Conservation (phyloP, 805 yeast species). For the Hanseniaspora jakobsenii region DNA sequence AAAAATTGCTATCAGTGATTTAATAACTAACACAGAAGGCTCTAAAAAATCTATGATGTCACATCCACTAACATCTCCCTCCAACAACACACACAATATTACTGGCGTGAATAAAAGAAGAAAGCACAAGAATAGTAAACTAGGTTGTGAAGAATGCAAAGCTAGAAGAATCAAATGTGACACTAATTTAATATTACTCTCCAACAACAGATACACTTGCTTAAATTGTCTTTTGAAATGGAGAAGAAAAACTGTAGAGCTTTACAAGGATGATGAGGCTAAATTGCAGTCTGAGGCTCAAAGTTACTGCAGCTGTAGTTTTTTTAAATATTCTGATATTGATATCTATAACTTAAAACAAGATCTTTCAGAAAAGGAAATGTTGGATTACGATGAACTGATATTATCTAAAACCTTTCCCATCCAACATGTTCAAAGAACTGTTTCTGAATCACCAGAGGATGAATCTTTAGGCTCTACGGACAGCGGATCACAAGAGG, state of each 20-base stretch:
- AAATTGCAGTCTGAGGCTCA: background rate
- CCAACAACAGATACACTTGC: background rate
- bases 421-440: background rate
- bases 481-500: background rate
- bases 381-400: slow-evolving; percentile 2
- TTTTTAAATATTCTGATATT: background rate
- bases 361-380: background rate
- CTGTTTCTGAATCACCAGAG: background rate
- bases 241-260: slow-evolving; percentile 1
- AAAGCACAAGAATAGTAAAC: slow-evolving; percentile 61
- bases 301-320: slow-evolving; percentile 11
- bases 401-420: background rate
- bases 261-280: background rate
- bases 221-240: slow-evolving; percentile 11
- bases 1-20: no score
- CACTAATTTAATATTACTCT: slow-evolving; percentile 34
- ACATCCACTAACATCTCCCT: no score
- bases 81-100: background rate
- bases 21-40: no score
- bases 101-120: slow-evolving; percentile 31
- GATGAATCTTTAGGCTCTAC: background rate
- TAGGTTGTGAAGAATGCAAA: slow-evolving; percentile 68
- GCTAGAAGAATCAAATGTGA: slow-evolving; percentile 69
- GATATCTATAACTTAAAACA: slow-evolving; percentile 3
- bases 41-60: no score